phyloP scores from a whole-genome alignment of 306 rosid genomes.

The Quercus mongolica region DNA sequence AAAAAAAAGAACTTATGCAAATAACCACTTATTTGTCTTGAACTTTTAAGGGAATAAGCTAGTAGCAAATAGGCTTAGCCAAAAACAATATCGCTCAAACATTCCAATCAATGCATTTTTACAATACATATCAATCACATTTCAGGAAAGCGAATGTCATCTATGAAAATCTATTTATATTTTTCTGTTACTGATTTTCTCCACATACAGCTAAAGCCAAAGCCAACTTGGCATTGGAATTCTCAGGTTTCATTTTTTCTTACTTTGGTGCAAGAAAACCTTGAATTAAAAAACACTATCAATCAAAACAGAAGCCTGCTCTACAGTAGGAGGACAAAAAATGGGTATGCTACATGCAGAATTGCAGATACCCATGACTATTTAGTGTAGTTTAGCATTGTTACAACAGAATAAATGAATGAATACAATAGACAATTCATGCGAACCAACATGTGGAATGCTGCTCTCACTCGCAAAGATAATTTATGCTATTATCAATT shows the following conservation, averaged over 20 bases:
- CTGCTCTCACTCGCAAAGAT: background rate
- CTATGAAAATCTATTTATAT: background rate
- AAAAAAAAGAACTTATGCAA: no score
- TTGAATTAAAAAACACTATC: background rate
- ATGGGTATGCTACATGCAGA: constrained; percentile 6
- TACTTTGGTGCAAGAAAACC: background rate
- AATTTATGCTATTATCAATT: background rate
- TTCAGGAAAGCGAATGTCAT: background rate
- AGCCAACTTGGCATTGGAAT: background rate
- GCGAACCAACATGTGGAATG: background rate
- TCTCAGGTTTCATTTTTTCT: background rate
- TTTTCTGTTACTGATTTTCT: background rate
- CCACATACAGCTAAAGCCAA: background rate
- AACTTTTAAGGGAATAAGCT: no score
- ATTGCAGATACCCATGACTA: background rate
- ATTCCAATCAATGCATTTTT: background rate
- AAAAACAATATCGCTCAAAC: background rate
- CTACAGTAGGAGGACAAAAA: background rate
- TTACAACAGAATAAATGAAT: constrained; percentile 32
- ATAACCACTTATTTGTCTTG: no score
- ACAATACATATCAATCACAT: no score
- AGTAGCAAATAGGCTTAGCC: no score
- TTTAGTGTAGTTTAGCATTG: constrained; percentile 8
- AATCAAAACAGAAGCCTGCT: background rate
- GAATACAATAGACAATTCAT: constrained; percentile 15